These are phyloP conservation scores for Posidonia australis DNA, from an alignment of 106 monocot genomes.

Conservation along the genomic window DNA sequence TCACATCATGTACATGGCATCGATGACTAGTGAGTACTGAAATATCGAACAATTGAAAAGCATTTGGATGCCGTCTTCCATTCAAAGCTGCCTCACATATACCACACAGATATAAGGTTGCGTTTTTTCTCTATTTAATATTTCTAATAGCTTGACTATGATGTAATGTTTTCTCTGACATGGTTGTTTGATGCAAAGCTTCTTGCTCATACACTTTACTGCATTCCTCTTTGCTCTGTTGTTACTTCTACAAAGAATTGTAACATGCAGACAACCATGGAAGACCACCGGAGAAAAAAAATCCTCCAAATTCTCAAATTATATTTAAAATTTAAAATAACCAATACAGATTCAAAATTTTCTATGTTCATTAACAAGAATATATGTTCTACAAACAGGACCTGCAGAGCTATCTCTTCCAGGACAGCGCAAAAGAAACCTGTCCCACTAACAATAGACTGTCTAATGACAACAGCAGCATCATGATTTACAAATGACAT, in stretches of 20 bases:
- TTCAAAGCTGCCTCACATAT: too few relatives aligned
- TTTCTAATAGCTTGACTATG: too few relatives aligned
- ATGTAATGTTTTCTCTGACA: too few relatives aligned
- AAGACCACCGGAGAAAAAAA: neutral
- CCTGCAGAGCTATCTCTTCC: slow-evolving; percentile 92
- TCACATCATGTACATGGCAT: too few relatives aligned
- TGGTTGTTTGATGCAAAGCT: too few relatives aligned
- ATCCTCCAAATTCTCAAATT: neutral
- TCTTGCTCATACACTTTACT: neutral
- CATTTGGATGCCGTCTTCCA: too few relatives aligned
- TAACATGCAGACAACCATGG: neutral
- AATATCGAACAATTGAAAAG: too few relatives aligned
- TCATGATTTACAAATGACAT: slow-evolving; percentile 64
- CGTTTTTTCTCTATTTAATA: too few relatives aligned
- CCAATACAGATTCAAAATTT: neutral
- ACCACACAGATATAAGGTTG: too few relatives aligned
- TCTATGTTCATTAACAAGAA: slow-evolving; percentile 21
- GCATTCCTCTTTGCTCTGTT: neutral
- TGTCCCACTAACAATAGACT: slow-evolving; percentile 78
- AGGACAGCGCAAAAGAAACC: slow-evolving; percentile 82
- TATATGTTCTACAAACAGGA: slow-evolving; percentile 64
- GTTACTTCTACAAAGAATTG: slow-evolving; percentile 4
- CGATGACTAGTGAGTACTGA: too few relatives aligned
- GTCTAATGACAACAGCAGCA: slow-evolving; percentile 62
- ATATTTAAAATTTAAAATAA: slow-evolving; percentile 2